phyloP scores from a whole-genome alignment of 495 filamentous ascomycete species.

The Daldinia childiae region DNA sequence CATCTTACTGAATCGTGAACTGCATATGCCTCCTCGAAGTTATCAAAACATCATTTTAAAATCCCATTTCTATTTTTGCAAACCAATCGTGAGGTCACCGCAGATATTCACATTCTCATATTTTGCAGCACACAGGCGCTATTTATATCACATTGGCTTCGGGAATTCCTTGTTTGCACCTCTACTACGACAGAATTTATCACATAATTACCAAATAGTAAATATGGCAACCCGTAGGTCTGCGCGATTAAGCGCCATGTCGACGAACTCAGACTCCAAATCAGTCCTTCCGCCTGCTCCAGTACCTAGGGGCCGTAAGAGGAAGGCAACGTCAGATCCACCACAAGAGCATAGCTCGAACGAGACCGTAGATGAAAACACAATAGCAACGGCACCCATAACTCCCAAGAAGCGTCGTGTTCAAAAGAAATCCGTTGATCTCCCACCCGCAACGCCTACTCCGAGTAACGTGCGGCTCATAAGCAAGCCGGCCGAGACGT shows the following conservation, averaged over 20 bases:
- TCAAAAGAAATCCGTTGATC: constrained; percentile 32
- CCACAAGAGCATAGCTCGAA: constrained; percentile 10
- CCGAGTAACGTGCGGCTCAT: constrained; percentile 50
- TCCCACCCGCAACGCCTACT: constrained; percentile 53
- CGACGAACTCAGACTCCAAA: constrained; percentile 27
- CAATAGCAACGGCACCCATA: constrained; percentile 31
- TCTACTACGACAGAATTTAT: not conserved
- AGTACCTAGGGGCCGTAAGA: constrained; percentile 40
- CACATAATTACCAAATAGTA: constrained; percentile 6
- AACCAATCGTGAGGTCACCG: not conserved
- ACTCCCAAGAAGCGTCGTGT: constrained; percentile 50
- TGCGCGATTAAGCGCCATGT: constrained; percentile 62
- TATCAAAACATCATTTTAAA: not conserved
- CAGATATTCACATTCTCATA: not conserved
- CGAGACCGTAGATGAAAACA: constrained; percentile 18
- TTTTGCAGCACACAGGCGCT: not conserved
- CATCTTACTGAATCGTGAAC: not conserved
- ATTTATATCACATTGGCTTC: not conserved
- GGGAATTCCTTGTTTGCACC: not conserved
- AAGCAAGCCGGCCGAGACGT: constrained; percentile 33
- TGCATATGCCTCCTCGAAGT: constrained; percentile 16
- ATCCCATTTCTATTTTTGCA: not conserved
- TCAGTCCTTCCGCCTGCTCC: constrained; percentile 31
- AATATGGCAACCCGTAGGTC: constrained; percentile 67
- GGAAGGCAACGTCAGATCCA: constrained; percentile 44